Evolutionary conservation across 495 filamentous ascomycete species (phyloP), one percentile per base, ranked within the genome.

Genomic region (Talaromyces adpressus): DNA sequence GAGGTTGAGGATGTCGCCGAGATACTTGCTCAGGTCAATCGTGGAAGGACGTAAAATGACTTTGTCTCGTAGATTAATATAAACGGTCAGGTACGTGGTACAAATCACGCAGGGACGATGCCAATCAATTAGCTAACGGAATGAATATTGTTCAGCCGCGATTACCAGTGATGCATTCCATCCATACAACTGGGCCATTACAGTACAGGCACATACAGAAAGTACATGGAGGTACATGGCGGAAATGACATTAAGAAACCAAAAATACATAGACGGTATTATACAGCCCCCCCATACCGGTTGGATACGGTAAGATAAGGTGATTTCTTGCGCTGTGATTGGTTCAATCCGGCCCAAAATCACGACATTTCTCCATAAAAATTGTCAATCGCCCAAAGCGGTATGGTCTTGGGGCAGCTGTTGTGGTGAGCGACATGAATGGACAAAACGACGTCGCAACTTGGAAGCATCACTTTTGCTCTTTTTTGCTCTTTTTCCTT

Each of bases 301-400:
- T 49, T 49, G 45, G 45, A 49, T 49, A 49, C 45, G 45, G 45
- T 49, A 49, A 49, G 45, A 49, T 49, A 45, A 62, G 52, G 22
- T 56, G 14, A 30, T 14, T 9, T 29, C 22, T 16, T 16, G 52
- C 22, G 16, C n/a, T 8, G 1, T 58, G 30, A 63, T 63, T 62
- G 70, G 67, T 73, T 64, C 73, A 76, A 69, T 67, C 77, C 62
- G 70, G 52, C 18, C 20, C 57, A 68, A 73, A 72, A 80, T 80
- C 75, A 78, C 78, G 78, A 79, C 77, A 80, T 80, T 78, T 78
- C 75, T 74, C 76, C 78, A 78, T 78, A 73, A 65, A 41, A 70
- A 80, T 80, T 75, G 78, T 73, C 76, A 77, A 76, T 79, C 73
- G 68, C 68, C 70, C 71, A 77, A 54, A 62, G 70, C 68, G 60